A percentile compares a stretch with the other conserved stretches of the same genome.
phyloP scores from a whole-genome alignment of 169 alveolate genomes.

The Cryptosporidium xiaoi region DNA sequence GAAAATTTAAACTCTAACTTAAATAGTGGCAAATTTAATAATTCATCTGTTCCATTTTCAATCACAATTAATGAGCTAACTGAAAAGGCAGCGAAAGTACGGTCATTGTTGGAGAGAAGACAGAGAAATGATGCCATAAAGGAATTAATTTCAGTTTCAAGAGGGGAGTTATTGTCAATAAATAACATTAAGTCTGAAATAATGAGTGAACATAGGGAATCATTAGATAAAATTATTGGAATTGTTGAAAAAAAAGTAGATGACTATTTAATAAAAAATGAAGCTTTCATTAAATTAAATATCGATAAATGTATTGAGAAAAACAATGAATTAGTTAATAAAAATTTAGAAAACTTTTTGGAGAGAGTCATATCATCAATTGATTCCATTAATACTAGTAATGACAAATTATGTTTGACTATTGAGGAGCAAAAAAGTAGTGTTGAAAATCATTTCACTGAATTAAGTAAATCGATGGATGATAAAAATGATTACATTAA shows the following conservation, averaged over 20 bases:
- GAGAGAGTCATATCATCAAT: background rate
- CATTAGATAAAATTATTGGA: background rate
- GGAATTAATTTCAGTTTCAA: conserved; percentile 18
- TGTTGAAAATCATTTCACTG: background rate
- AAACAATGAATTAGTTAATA: background rate
- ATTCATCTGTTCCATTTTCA: background rate
- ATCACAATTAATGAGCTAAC: conserved; percentile 23
- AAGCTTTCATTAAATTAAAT: conserved; percentile 5
- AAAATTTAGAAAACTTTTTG: background rate
- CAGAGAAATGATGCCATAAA: conserved; percentile 26
- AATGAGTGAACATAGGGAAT: background rate
- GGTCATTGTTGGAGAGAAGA: conserved; percentile 48
- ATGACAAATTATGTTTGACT: background rate
- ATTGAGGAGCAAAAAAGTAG: conserved; percentile 2
- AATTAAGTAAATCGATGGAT: background rate
- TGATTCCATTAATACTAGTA: background rate
- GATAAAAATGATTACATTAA: conserved; percentile 1
- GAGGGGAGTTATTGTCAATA: background rate
- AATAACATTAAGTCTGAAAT: conserved; percentile 22
- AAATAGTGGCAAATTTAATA: background rate
- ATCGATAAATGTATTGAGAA: conserved; percentile 14
- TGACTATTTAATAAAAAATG: conserved; percentile 13
- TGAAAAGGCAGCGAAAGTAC: conserved; percentile 55
- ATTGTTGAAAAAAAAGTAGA: conserved; percentile 13
- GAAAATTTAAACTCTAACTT: conserved; percentile 16